phyloP scores from a whole-genome alignment of 495 filamentous ascomycete species.

The Xylaria nigripes region DNA sequence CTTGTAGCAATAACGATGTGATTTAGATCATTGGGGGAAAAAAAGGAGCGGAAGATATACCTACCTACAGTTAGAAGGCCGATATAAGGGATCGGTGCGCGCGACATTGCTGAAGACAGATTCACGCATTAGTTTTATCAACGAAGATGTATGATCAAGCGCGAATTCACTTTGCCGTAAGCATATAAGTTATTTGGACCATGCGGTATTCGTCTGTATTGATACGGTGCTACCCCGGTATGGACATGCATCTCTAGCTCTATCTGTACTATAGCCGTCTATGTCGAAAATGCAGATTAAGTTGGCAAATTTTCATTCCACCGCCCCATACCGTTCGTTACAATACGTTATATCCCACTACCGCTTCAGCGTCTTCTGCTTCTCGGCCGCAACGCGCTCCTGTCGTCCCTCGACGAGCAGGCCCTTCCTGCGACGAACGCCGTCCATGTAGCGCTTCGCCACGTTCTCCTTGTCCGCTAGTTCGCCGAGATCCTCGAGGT shows the following conservation, averaged over 20 bases:
- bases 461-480: slow-evolving; percentile 89
- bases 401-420: slow-evolving; percentile 66
- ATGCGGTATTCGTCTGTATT: no score
- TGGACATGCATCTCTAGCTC: neutral
- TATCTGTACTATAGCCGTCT: neutral
- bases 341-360: slow-evolving; percentile 35
- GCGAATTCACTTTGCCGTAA: no score
- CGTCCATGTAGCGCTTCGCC: slow-evolving; percentile 91
- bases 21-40: neutral
- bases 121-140: no score
- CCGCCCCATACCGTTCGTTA: neutral
- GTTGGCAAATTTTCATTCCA: neutral
- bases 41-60: neutral
- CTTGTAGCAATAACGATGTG: neutral
- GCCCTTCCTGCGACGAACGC: slow-evolving; percentile 76
- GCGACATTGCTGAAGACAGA: no score
- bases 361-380: slow-evolving; percentile 98
- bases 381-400: slow-evolving; percentile 67
- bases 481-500: slow-evolving; percentile 93
- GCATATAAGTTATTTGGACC: no score
- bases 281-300: neutral
- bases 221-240: neutral
- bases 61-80: no score
- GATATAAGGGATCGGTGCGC: no score
- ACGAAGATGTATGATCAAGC: no score